Conservation (phyloP, 2,329 filamentous ascomycete species). For the Hymenoscyphus repandus region DNA sequence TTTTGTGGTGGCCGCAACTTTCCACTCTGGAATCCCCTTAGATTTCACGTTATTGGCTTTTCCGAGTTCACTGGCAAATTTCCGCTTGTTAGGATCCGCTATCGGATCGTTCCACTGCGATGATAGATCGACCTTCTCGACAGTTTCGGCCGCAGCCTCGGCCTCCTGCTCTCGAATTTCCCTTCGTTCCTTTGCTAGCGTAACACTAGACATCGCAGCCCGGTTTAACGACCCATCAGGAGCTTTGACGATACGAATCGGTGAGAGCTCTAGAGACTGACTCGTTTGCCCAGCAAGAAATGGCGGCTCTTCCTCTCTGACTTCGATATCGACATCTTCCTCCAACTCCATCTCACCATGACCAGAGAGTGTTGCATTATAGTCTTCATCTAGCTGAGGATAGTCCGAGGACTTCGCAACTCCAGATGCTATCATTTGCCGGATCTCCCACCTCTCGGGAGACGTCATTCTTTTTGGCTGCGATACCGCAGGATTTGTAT, state of each 20-base stretch:
- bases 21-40: slow-evolving; percentile 86
- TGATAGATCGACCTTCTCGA: slow-evolving; percentile 72
- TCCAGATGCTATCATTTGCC: slow-evolving; percentile 91
- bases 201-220: slow-evolving; percentile 87
- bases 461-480: slow-evolving; percentile 92
- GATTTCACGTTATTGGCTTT: slow-evolving; percentile 56
- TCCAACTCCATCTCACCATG: slow-evolving; percentile 91
- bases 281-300: slow-evolving; percentile 96
- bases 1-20: slow-evolving; percentile 71
- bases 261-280: slow-evolving; percentile 88
- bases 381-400: slow-evolving; percentile 90
- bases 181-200: slow-evolving; percentile 82
- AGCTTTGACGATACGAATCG: slow-evolving; percentile 93
- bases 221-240: slow-evolving; percentile 97
- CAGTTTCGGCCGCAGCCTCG: slow-evolving; percentile 69
- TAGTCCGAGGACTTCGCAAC: slow-evolving; percentile 90
- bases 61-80: slow-evolving; percentile 83
- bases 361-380: slow-evolving; percentile 80
- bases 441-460: slow-evolving; percentile 94
- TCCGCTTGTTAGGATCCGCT: slow-evolving; percentile 75
- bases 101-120: slow-evolving; percentile 97
- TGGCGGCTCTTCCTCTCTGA: slow-evolving; percentile 90
- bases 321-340: slow-evolving; percentile 95
- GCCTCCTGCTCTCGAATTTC: slow-evolving; percentile 85
- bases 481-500: slow-evolving; percentile 45